These are phyloP conservation scores for Raphanus raphanistrum DNA, from an alignment of 345 rosid genomes.

Conservation along the genomic window DNA sequence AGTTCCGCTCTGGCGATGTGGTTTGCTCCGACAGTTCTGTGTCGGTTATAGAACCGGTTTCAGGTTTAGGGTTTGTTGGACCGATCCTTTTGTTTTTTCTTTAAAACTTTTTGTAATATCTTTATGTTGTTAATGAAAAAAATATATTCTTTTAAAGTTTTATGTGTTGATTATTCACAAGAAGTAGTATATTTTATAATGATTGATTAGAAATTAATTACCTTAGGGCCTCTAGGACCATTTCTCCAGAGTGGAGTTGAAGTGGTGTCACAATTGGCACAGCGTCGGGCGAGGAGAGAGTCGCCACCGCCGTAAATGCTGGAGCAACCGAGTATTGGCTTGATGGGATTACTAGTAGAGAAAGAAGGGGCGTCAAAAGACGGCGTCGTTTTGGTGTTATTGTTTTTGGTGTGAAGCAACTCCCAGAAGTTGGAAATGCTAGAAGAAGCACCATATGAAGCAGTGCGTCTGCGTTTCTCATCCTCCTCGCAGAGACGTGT, in stretches of 20 bases:
- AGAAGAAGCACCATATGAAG: conserved; percentile 30
- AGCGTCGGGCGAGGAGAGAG: conserved; percentile 74
- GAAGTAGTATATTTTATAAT: background rate
- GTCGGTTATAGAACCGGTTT: too few relatives aligned
- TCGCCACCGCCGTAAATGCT: conserved; percentile 36
- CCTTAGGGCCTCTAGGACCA: conserved; percentile 76
- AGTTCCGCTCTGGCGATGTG: too few relatives aligned
- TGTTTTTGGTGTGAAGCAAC: conserved; percentile 45
- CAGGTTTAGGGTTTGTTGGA: too few relatives aligned
- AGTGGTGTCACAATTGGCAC: conserved; percentile 90
- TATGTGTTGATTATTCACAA: background rate
- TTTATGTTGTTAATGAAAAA: too few relatives aligned
- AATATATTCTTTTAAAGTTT: too few relatives aligned
- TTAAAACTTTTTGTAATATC: too few relatives aligned
- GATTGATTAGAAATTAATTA: background rate
- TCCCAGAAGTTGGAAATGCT: conserved; percentile 66
- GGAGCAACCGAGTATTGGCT: conserved; percentile 26
- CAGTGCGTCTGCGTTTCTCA: conserved; percentile 42
- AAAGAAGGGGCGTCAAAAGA: conserved; percentile 2
- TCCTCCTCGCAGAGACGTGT: conserved; percentile 67
- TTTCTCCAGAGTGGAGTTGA: conserved; percentile 92
- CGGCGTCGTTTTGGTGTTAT: conserved; percentile 40
- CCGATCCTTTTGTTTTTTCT: too few relatives aligned
- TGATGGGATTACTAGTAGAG: background rate
- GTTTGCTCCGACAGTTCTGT: too few relatives aligned